These are phyloP conservation scores for Evernia prunastri DNA, from an alignment of 495 filamentous ascomycete species.

Conservation along the genomic window DNA sequence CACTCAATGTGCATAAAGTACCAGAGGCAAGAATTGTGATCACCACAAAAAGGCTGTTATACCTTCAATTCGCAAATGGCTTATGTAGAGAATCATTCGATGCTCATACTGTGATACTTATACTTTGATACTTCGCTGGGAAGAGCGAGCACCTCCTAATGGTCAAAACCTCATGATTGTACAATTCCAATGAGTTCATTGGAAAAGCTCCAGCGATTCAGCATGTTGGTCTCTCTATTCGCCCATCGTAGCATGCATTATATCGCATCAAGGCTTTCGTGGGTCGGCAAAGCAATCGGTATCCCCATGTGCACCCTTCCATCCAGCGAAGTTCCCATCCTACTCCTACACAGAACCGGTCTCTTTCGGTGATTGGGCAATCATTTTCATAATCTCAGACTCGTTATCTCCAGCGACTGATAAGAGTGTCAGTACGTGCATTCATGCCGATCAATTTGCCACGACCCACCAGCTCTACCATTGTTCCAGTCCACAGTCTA, in stretches of 20 bases:
- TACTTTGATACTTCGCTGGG: not conserved
- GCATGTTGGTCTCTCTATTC: not conserved
- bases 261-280: not conserved
- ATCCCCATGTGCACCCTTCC: not conserved
- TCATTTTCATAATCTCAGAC: constrained; percentile 77
- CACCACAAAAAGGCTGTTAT: not conserved
- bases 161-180: not conserved
- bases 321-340: constrained; percentile 7
- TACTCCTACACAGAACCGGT: constrained; percentile 25
- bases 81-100: not conserved
- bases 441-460: not conserved
- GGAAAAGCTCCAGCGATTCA: not conserved
- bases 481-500: constrained; percentile 92
- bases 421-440: constrained; percentile 27
- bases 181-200: not conserved
- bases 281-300: constrained; percentile 8
- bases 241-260: not conserved
- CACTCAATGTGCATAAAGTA: no score
- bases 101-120: not conserved
- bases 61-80: not conserved
- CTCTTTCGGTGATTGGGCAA: constrained; percentile 53
- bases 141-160: not conserved
- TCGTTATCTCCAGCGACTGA: constrained; percentile 58
- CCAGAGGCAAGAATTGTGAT: not conserved
- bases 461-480: constrained; percentile 57